These are phyloP conservation scores for Chytriomyces hyalinus DNA, from an alignment of 192 early-diverging fungal genomes.

Conservation along the genomic window DNA sequence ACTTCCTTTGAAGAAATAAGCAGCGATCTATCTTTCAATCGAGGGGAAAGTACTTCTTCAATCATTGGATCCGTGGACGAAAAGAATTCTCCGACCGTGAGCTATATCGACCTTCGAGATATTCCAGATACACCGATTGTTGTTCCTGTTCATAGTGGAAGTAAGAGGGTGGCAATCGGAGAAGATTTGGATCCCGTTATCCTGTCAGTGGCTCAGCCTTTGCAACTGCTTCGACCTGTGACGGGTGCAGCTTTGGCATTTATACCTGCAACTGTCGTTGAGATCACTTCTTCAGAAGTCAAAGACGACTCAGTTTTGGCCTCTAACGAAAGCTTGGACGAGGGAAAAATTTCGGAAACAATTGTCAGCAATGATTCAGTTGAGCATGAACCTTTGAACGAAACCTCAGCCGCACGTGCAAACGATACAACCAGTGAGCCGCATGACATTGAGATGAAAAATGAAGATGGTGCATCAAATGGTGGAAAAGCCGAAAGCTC, in stretches of 20 bases:
- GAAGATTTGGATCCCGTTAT: conserved; percentile 26
- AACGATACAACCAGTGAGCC: neutral
- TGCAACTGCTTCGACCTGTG: conserved; percentile 1
- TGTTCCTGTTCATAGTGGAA: neutral
- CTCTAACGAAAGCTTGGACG: neutral
- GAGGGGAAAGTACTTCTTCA: neutral
- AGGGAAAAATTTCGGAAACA: neutral
- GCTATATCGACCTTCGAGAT: neutral
- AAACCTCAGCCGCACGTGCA: neutral
- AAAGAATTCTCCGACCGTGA: neutral
- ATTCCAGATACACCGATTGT: neutral
- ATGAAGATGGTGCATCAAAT: neutral
- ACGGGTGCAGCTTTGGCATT: conserved; percentile 9
- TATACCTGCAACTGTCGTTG: conserved; percentile 5
- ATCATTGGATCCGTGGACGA: neutral
- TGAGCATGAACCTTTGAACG: neutral
- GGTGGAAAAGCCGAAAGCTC: neutral
- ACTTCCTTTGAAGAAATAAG: neutral
- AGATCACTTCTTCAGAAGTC: neutral
- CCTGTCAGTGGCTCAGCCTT: conserved; percentile 17
- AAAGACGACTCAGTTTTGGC: neutral
- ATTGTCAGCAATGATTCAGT: neutral
- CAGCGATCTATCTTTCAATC: neutral
- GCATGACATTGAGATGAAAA: neutral
- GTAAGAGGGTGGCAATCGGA: neutral